Base-by-base conservation (phyloP, 352 stramenopile species). In the Pythium aquatile region DNA sequence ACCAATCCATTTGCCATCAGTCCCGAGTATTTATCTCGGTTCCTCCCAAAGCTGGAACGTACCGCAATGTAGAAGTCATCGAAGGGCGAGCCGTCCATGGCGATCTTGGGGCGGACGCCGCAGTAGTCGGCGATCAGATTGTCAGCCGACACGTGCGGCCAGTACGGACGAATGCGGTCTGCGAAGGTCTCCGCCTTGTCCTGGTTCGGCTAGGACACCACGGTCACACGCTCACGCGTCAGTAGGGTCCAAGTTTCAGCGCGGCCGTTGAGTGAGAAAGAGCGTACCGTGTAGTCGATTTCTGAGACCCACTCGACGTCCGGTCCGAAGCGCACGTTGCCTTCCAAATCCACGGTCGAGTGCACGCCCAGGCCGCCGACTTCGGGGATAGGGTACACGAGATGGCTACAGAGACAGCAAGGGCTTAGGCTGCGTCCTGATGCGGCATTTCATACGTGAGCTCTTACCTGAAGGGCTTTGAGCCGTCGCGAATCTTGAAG, bases 331-430 rank as follows among this genome's bases (percentile, higher is more conserved):
- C 91, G 89, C 16, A 97, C 81, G 51, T 92, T 91, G 29, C 94
- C 93, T n/a, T 74, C 70, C 40, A 98, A 68, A 73, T 99, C 94
- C 17, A 99, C 77, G 5, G 97, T 99, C 10, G 96, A 90, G 80
- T 99, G 97, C 0, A 99, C 88, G 35, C 97, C 97, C 11, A 99
- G 82, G 2, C 97, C 97, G 44, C 94, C 96, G 29, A 81, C 64
- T 66, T 99, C 94, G 35, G 97, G 97, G 16, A 99, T 85, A 30
- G 97, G 97, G 74, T 99, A 99, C 48, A 99, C 84, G 26, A 99
- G 83, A 39, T 90, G 86, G 26, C 83, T 91, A 37, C 20, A 17
- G n/a, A 10, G 16, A 30, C 40, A 17, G 10, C 9, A 42, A 1
- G 40, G 17, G 7, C 40, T 47, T 17, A 47, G 9, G 3, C 26